Base-by-base conservation (phyloP, 2,329 filamentous ascomycete species). In the Trichoderma brevicompactum region DNA sequence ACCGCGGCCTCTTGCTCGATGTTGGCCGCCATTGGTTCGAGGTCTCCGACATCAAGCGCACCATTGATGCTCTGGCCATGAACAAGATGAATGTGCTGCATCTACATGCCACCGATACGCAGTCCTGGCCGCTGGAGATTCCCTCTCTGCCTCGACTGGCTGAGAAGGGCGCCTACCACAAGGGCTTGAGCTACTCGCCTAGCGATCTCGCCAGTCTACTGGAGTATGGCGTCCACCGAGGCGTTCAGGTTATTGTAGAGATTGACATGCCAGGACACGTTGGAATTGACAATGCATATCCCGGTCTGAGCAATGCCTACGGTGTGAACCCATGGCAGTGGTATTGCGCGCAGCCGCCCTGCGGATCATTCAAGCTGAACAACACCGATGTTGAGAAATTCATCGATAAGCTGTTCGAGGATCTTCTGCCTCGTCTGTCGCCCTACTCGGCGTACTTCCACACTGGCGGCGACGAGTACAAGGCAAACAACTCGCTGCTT, bases 401-500 rank as follows among this genome's bases (percentile, higher is more conserved):
- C 75, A 76, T 96, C 10, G 85, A 90, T 65, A 89, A 77, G 43
- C 78, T 96, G 13, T 89, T 92, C 70, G 82, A 83, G n/a, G 93
- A 96, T 73, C 74, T 96, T 28, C 79, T 96, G 61, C 92, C 92
- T 13, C 84, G 92, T 34, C 76, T 93, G 10, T 79, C 81, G 8
- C 87, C 89, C 0, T 92, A 92, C 75, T 83, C 89, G 2, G 79
- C 86, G 7, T 87, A 94, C 78, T 96, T 94, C 81, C 92, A 96
- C 78, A 91, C 91, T 1, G 93, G 93, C 50, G 93, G 93, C 63
- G 93, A 96, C 72, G 93, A 96, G 79, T 87, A 96, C 67, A 94
- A 95, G 76, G 82, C 82, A 67, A 89, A 94, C 71, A 76, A 79
- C 23, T 83, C 81, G 73, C 81, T 81, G 46, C 83, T 94, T 10